phyloP scores from a whole-genome alignment of 2,329 filamentous ascomycete genomes.

The Fusarium mangiferae region DNA sequence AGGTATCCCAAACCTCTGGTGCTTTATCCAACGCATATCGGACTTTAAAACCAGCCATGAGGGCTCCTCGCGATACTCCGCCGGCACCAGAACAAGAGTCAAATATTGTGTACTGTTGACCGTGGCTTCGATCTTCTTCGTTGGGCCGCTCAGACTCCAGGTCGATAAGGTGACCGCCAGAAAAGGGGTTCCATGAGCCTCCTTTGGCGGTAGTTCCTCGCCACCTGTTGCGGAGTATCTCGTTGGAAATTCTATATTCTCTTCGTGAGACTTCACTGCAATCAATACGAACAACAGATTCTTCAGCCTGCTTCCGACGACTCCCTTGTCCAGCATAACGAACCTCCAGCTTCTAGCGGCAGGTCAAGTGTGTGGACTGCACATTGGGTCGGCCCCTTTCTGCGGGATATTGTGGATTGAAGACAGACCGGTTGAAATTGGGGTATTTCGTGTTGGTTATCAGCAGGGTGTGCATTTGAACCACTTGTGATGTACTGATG shows the following conservation, averaged over 20 bases:
- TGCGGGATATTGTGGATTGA: constrained; percentile 8
- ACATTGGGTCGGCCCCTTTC: constrained; percentile 32
- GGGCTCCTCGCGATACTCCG: constrained; percentile 74
- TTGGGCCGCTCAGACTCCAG: constrained; percentile 32
- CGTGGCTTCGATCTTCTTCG: constrained; percentile 8
- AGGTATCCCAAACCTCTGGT: constrained; percentile 65
- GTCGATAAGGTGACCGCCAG: constrained; percentile 27
- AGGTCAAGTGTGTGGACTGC: constrained; percentile 56
- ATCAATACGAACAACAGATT: constrained; percentile 49
- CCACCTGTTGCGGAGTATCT: constrained; percentile 49
- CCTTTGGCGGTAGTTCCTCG: constrained; percentile 44
- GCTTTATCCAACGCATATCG: constrained; percentile 73
- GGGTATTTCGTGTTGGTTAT: constrained; percentile 67
- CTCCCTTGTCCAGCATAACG: constrained; percentile 39
- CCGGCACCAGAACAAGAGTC: constrained; percentile 81
- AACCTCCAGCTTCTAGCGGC: constrained; percentile 59
- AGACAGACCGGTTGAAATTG: constrained; percentile 44
- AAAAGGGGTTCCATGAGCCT: constrained; percentile 46
- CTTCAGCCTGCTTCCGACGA: constrained; percentile 47
- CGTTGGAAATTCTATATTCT: constrained; percentile 46
- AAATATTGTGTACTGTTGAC: constrained; percentile 71
- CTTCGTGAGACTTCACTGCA: constrained; percentile 45
- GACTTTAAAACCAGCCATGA: constrained; percentile 65
- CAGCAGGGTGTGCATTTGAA: constrained; percentile 55
- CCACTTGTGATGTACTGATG: constrained; percentile 52